Percentiles rank a stretch among this genome's conserved stretches.
phyloP scores from a whole-genome alignment of 2,329 filamentous ascomycete genomes.

The Daldinia sp. region DNA sequence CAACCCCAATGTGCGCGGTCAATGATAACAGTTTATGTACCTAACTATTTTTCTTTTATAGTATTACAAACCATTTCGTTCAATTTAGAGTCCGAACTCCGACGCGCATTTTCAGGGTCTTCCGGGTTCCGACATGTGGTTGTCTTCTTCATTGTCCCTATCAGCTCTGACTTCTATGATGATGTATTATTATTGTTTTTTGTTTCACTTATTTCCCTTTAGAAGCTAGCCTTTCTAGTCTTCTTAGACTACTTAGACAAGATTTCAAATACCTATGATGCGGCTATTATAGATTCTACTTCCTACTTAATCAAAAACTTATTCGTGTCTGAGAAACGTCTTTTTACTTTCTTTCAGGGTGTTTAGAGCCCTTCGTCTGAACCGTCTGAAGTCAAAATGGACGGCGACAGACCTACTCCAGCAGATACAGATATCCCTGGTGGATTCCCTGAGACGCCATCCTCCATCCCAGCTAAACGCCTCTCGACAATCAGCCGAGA shows the following conservation, averaged over 20 bases:
- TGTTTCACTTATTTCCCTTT: constrained; percentile 4
- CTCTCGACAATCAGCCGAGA: constrained; percentile 29
- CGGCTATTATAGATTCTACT: constrained; percentile 16
- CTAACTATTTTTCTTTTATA: constrained; percentile 1
- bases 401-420: constrained; percentile 47
- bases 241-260: neutral
- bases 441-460: constrained; percentile 51
- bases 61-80: constrained; percentile 29
- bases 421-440: constrained; percentile 52
- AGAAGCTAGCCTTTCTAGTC: neutral
- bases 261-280: constrained; percentile 6
- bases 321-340: constrained; percentile 10
- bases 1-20: neutral
- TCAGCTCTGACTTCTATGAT: neutral
- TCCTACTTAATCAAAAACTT: constrained; percentile 5
- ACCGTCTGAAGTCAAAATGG: constrained; percentile 40
- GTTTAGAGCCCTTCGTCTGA: neutral
- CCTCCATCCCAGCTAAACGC: constrained; percentile 27
- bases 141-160: neutral
- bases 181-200: constrained; percentile 10
- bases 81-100: constrained; percentile 32
- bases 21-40: neutral
- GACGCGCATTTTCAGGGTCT: constrained; percentile 23
- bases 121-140: constrained; percentile 33
- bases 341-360: neutral